phyloP scores from a whole-genome alignment of 129 eudicot genomes.

The sunflower (Helianthus annuus) region DNA sequence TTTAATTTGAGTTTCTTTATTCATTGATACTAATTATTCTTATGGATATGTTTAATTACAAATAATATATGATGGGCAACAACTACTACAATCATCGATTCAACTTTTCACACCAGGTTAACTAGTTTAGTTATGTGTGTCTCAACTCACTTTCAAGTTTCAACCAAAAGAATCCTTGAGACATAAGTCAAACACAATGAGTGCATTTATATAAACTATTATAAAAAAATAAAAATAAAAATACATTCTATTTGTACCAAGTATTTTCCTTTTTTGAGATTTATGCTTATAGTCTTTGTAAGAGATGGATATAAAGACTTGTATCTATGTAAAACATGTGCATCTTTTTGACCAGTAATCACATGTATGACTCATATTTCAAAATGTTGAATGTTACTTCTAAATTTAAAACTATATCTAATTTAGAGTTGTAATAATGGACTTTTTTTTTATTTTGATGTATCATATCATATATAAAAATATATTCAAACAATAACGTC shows the following conservation, averaged over 20 bases:
- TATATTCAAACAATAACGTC: neutral
- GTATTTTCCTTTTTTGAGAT: neutral
- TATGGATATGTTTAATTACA: neutral
- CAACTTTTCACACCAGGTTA: constrained; percentile 39
- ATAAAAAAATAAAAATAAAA: neutral
- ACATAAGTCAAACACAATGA: constrained; percentile 28
- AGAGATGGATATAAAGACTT: neutral
- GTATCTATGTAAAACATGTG: neutral
- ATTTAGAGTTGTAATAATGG: no score
- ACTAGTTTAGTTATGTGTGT: constrained; percentile 22
- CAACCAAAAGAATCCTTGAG: constrained; percentile 20
- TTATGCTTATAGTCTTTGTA: neutral
- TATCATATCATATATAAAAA: no score
- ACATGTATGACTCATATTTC: neutral
- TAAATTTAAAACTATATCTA: no score
- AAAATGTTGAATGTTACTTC: no score
- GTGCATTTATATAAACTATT: neutral
- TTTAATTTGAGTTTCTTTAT: no score
- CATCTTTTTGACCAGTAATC: neutral
- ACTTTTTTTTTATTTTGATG: no score
- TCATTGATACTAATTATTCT: constrained; percentile 2
- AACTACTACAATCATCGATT: constrained; percentile 17
- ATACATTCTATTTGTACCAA: neutral
- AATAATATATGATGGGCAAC: constrained; percentile 13
- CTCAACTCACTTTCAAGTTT: constrained; percentile 22